Base-by-base conservation (phyloP, 176 grass and related monocot genomes). In the Zea luxurians region DNA sequence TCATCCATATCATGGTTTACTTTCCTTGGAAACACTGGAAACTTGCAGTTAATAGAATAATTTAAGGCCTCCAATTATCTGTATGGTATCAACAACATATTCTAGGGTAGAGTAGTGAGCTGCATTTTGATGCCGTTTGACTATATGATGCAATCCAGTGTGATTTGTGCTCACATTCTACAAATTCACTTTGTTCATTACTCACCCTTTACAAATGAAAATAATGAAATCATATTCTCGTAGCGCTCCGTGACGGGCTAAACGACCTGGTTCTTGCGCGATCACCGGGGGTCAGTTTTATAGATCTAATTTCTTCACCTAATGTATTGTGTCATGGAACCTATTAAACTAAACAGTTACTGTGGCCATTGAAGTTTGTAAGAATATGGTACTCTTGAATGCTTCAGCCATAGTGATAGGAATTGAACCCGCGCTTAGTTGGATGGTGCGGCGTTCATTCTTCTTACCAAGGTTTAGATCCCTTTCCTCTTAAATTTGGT, bases 31-130 rank as follows among this genome's bases (percentile, higher is more conserved):
- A 61, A 45, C 46, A 34, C 20, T 38, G 5, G 54, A 63, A 67
- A 27, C 35, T 37, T 64, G 6, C 61, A 36, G 41, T 72, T 78
- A 9, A 47, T 58, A 79, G 12, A 79, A 12, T 83, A 16, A 10
- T 62, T 81, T 48, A 36, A 71, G 16, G 60, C 16, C 13, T 42
- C 68, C 48, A 18, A 48, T 73, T 65, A 11, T 74, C 70, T 60
- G 44, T 61, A 74, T 78, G 73, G n/a, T 71, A 57, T 60, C 43
- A 48, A 37, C n/a, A 78, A 7, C 27, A 27, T 27, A 48, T 10
- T 55, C 3, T 79, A n/a, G 16, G 13, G 48, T 83, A 49, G 45
- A 63, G 44, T 21, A 49, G n/a, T 15, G 35, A 20, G 0, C 20
- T 18, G 68, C 70, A 68, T 61, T 55, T 82, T 50, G 40, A 40